Percentiles rank a stretch among this genome's conserved stretches.
Conservation (phyloP, 257 asterid species). For the Solanum arcanum region DNA sequence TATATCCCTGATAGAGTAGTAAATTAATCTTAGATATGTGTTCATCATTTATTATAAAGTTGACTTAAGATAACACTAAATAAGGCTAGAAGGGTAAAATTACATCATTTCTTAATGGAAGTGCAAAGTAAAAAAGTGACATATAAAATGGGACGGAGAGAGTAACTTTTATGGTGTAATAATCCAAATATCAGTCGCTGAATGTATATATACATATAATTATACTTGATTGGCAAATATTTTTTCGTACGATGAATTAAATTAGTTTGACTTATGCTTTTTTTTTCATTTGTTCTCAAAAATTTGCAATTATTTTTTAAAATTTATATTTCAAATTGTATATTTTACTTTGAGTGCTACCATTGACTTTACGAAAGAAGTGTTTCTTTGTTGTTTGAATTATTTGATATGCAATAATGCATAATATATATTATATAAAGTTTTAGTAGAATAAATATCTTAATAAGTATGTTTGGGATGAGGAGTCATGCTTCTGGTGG, state of each 20-base stretch:
- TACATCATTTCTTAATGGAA: no score
- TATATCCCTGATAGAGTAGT: no score
- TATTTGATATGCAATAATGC: neutral
- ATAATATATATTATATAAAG: neutral
- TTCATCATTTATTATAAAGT: no score
- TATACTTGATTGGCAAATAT: neutral
- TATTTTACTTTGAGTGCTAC: neutral
- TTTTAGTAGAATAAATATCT: neutral
- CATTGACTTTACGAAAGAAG: neutral
- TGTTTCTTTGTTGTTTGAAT: neutral
- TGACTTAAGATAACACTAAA: no score
- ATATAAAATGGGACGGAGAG: no score
- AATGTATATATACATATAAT: neutral
- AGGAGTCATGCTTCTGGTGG: neutral
- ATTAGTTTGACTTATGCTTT: neutral
- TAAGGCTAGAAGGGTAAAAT: no score
- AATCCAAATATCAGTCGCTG: neutral
- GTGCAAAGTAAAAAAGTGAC: no score
- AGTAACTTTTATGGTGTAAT: neutral
- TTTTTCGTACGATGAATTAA: neutral
- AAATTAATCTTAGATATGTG: no score
- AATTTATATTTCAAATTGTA: neutral
- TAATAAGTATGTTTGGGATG: neutral
- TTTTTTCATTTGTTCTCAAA: neutral
- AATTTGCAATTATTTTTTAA: neutral